Evolutionary conservation across 768 basidiomycete species (phyloP).

Genomic region (Lentinula sp.): DNA sequence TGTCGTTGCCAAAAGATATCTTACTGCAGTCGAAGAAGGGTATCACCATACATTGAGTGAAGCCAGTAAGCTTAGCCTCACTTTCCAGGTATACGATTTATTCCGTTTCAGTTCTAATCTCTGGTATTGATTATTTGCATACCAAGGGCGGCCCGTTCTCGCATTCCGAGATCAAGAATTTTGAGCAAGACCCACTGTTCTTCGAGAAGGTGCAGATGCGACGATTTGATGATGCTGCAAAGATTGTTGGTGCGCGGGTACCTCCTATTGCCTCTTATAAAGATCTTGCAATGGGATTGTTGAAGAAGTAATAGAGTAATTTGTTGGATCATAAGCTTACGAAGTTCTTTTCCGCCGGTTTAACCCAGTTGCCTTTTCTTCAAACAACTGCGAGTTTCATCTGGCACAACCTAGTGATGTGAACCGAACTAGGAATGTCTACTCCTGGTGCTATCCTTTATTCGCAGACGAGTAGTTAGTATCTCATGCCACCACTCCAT

Average conservation of each 20-base stretch:
- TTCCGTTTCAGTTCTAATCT: not conserved
- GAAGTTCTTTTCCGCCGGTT: too few relatives aligned
- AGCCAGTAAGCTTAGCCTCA: not conserved
- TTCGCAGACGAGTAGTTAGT: too few relatives aligned
- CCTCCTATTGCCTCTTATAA: not conserved
- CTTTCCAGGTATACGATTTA: not conserved
- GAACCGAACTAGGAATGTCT: too few relatives aligned
- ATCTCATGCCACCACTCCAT: too few relatives aligned
- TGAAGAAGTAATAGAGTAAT: too few relatives aligned
- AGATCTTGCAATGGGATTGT: not conserved
- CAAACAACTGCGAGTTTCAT: too few relatives aligned
- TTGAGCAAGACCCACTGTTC: not conserved
- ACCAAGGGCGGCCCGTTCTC: not conserved
- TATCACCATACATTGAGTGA: not conserved
- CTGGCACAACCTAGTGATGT: too few relatives aligned
- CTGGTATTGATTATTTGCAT: too few relatives aligned
- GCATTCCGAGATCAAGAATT: not conserved
- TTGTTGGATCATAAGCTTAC: too few relatives aligned
- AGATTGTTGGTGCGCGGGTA: not conserved
- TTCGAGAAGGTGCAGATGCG: not conserved
- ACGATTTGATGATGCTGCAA: conserved; percentile 1
- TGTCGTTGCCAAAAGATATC: conserved; percentile 3
- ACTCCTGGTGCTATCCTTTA: too few relatives aligned
- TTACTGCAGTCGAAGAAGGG: not conserved
- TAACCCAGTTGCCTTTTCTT: too few relatives aligned